Base-by-base conservation (phyloP, 2,329 filamentous ascomycete species). In the Westerdykella aurantiaca region DNA sequence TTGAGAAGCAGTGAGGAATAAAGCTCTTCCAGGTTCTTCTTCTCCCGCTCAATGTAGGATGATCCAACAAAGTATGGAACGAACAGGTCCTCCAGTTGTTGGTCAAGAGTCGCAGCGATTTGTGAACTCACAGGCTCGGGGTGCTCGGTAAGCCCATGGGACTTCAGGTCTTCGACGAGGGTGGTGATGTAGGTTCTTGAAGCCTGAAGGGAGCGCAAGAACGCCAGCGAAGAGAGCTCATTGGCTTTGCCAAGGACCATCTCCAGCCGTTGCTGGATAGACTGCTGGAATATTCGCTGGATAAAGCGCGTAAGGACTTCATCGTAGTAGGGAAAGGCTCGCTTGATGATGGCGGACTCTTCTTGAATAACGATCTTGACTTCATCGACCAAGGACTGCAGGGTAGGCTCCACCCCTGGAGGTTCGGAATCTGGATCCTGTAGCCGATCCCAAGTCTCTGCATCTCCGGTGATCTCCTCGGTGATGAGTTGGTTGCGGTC, bases 271-370 rank as follows among this genome's bases (percentile, higher is more conserved):
- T 97, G 91, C 68, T 98, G 94, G 49, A 98, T 90, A 1, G 91
- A 97, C 68, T 98, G 93, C 63, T 98, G 93, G 61, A 98, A 98
- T 10, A 98, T 85, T 53, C 93, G 80, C 68, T 98, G 93, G 41
- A 98, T 78, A 58, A 98, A 98, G 57, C 91, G 91, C 51, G 83
- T 83, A 40, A 98, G 73, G 1, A 98, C 93, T 47, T 91, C 90
- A 57, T 98, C 93, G 56, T 95, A 91, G 66, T 90, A 96, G 0
- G 93, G 93, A 61, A 98, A 98, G 0, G 93, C 91, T 41, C 89
- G 82, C 67, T 93, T 95, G 66, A 98, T 97, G 65, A 96, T 95
- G 53, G 88, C 87, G 9, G 91, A 96, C 62, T 98, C 93, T 60
- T 97, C 91, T 64, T 97, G 91, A 69, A 97, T 89, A 37, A 96